Base-by-base conservation (phyloP, 2,329 filamentous ascomycete genomes). In the Stemphylium beticola region DNA sequence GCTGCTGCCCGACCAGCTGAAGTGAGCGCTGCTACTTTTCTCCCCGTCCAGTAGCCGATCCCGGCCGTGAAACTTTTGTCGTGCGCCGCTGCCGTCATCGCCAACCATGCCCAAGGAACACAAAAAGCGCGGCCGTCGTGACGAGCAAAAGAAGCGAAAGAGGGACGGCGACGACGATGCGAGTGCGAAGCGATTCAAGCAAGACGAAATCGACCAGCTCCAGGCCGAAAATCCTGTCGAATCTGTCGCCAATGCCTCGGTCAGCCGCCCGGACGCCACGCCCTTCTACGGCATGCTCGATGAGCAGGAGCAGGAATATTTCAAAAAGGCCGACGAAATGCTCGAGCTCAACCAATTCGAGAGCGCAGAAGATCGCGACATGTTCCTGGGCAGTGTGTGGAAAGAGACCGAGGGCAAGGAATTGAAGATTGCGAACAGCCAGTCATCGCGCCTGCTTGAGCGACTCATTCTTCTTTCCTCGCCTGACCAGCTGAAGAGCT, bases 231-330 rank as follows among this genome's bases (percentile, higher is more conserved):
- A 55, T 56, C 61, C 64, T 48, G 53, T 49, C 10, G 50, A 60
- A 9, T 62, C 66, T 22, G 67, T 63, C 32, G 29, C 64, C 74
- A 39, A 55, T 10, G 66, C 68, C 48, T 67, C 58, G 56, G 62
- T 64, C 60, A 69, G 70, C 33, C 71, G 68, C 32, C 71, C 67
- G 2, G 76, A 76, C 9, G 90, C 91, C 55, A 85, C 82, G 64
- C 87, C 91, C 52, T 99, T 96, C 79, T 98, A 96, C 68, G 95
- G 95, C 61, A 88, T 97, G 81, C 87, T 99, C 22, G 90, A 92
- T 67, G 89, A 96, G 49, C 86, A 96, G 63, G 95, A 99, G 79
- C 92, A 96, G 72, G 93, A 97, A 75, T 97, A 97, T 76, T 99
- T 98, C 76, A 89, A 91, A 63, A 87, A 87, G 42, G 92, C 93